Evolutionary conservation across 1,284 basidiomycete species (phyloP), one percentile per base, ranked within the genome.

Genomic region (Ustilago shanxiensis): DNA sequence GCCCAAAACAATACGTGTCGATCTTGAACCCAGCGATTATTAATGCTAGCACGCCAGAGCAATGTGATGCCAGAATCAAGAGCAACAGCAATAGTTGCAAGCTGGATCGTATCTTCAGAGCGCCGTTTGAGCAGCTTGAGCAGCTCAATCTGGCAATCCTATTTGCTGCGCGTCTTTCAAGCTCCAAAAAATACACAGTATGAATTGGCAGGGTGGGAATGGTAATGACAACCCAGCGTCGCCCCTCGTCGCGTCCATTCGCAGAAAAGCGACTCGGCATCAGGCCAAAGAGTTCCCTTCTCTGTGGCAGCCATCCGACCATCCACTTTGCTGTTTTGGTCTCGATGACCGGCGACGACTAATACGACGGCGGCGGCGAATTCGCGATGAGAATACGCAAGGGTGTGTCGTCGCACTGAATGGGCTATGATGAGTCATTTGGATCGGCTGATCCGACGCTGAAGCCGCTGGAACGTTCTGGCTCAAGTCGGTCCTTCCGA

Each of bases 221-320:
- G n/a, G 41, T 50, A 31, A n/a, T n/a, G n/a, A n/a, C n/a, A n/a
- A n/a, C n/a, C n/a, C n/a, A n/a, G n/a, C 22, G 57, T 59, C 57
- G 57, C 57, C 26, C 39, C 24, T 29, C 57, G 47, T 59, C 57
- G 57, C 33, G 22, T 45, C 37, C 44, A 50, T 50, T 50, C 26
- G n/a, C n/a, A n/a, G n/a, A n/a, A n/a, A n/a, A 9, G 39, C 20
- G 29, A 14, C 14, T 26, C 18, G 14, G 22, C 20, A 44, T 11
- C 41, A 44, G n/a, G 41, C 2, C 7, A 20, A 44, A 44, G n/a
- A 7, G 41, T 44, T 18, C 8, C 7, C 11, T 20, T 9, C 7
- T 44, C 41, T 44, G 11, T 33, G 6, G 31, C 31, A 9, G 11
- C n/a, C 7, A n/a, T 44, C n/a, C 6, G 41, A 16, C 18, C 7